phyloP scores from a whole-genome alignment of 106 monocot genomes.

The Iris macrosiphon region DNA sequence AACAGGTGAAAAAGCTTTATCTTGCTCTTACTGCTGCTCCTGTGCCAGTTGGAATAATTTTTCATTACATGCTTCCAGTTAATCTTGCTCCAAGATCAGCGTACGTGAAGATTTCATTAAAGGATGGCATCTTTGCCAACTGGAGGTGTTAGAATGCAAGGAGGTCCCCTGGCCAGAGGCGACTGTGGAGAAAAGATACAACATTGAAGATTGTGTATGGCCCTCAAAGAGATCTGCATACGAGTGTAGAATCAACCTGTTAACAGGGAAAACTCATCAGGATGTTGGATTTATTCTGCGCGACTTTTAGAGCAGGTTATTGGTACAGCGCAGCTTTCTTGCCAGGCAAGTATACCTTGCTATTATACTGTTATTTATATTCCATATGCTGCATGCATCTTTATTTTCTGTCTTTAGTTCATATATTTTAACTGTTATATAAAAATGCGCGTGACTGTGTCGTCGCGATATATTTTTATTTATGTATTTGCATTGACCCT shows the following conservation, averaged over 20 bases:
- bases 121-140: constrained; percentile 88
- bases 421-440: no score
- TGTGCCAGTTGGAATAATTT: constrained; percentile 70
- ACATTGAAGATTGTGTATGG: constrained; percentile 82
- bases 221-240: constrained; percentile 58
- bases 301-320: no score
- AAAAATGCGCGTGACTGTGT: no score
- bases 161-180: constrained; percentile 81
- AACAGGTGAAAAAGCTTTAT: constrained; percentile 83
- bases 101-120: constrained; percentile 48
- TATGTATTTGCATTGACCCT: no score
- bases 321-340: no score
- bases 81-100: constrained; percentile 82
- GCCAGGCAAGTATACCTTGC: no score
- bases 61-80: constrained; percentile 97
- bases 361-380: no score
- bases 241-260: constrained; percentile 87
- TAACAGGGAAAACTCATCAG: constrained; percentile 99
- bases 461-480: no score
- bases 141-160: constrained; percentile 88
- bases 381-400: no score
- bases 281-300: no score
- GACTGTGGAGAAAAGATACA: constrained; percentile 34
- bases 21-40: constrained; percentile 82
- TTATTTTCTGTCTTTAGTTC: no score